Percentiles rank a stretch among this genome's conserved stretches.
These are phyloP conservation scores for Nannochloropsis oceanica DNA, from an alignment of 108 stramenopile genomes.

Conservation along the genomic window DNA sequence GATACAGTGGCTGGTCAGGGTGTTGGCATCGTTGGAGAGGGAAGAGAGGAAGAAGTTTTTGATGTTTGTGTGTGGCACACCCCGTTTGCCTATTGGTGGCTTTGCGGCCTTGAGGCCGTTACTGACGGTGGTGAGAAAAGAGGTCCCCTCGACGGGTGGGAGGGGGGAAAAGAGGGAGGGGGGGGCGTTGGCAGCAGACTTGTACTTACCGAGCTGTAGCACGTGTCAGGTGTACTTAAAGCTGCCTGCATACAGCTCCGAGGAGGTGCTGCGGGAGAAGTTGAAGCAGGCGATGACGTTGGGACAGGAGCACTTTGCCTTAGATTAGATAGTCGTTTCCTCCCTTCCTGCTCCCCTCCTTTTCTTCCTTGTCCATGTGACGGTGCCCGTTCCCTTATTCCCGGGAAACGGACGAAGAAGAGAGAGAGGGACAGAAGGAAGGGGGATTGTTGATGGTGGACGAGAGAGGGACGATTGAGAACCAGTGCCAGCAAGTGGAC, in stretches of 20 bases:
- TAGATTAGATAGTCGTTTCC: not conserved
- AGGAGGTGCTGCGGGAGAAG: conserved; percentile 6
- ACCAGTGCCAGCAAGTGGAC: too few species aligned
- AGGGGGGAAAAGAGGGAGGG: not conserved
- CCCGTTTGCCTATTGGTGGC: conserved; percentile 16
- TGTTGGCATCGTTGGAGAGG: not conserved
- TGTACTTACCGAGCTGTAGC: conserved; percentile 24
- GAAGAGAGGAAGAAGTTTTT: not conserved
- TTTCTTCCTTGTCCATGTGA: not conserved
- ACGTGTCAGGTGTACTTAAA: conserved; percentile 35
- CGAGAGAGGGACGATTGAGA: too few species aligned
- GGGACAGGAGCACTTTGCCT: conserved; percentile 29
- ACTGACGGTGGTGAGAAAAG: conserved; percentile 24
- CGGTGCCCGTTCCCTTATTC: not conserved
- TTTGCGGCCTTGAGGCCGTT: conserved; percentile 19
- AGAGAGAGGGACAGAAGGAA: not conserved
- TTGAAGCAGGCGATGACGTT: conserved; percentile 16
- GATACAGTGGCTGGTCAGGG: not conserved
- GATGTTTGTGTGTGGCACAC: conserved; percentile 10
- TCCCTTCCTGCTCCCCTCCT: not conserved
- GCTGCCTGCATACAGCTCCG: conserved; percentile 26
- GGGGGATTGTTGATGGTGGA: not conserved
- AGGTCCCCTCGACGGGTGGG: not conserved
- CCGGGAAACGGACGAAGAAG: not conserved
- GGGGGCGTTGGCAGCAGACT: not conserved